Percentiles rank a stretch among this genome's conserved stretches.
Evolutionary conservation across 306 rosid species (phyloP).

Genomic region (Gillenia trifoliata): DNA sequence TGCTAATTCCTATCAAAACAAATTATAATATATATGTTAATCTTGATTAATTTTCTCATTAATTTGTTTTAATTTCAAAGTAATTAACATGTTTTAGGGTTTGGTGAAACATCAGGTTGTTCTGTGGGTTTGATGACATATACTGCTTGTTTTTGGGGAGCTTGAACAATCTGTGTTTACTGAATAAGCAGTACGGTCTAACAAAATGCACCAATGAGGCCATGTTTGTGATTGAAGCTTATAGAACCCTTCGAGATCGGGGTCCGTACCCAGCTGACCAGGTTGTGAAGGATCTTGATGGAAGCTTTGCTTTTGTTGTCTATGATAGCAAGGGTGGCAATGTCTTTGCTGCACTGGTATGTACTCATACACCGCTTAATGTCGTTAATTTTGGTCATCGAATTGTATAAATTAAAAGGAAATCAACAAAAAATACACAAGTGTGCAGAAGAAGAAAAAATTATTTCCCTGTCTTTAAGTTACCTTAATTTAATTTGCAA

Average conservation of each 20-base stretch:
- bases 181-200: slow-evolving; percentile 76
- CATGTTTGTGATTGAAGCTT: slow-evolving; percentile 90
- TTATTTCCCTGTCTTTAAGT: background rate
- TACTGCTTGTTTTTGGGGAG: slow-evolving; percentile 82
- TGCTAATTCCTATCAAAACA: too few species aligned
- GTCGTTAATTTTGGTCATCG: too few species aligned
- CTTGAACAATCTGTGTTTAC: slow-evolving; percentile 57
- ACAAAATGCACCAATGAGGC: slow-evolving; percentile 67
- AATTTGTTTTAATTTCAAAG: background rate
- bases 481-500: background rate
- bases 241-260: slow-evolving; percentile 78
- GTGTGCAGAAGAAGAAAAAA: too few species aligned
- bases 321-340: slow-evolving; percentile 81
- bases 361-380: background rate
- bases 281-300: slow-evolving; percentile 90
- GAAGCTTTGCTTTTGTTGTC: slow-evolving; percentile 94
- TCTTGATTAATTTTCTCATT: too few species aligned
- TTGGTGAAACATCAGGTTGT: slow-evolving; percentile 41
- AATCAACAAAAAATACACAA: too few species aligned
- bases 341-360: slow-evolving; percentile 91
- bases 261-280: slow-evolving; percentile 99
- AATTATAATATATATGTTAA: too few species aligned
- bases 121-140: slow-evolving; percentile 85
- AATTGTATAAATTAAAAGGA: too few species aligned
- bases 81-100: background rate